Percentiles rank a stretch among this genome's conserved stretches.
phyloP scores from a whole-genome alignment of 164 flowering plant genomes.

The Annona cherimola region DNA sequence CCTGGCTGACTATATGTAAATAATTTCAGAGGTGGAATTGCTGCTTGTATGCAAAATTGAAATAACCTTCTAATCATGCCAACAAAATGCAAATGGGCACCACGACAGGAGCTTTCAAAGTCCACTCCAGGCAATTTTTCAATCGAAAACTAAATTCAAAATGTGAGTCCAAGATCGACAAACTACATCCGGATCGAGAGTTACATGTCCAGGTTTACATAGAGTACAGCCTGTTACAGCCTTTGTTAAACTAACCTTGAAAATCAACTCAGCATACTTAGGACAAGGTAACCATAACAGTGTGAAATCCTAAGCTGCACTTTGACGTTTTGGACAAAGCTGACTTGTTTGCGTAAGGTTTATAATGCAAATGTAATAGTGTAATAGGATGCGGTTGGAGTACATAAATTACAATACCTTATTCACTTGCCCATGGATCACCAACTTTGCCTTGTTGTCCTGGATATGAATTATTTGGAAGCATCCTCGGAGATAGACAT shows the following conservation, averaged over 20 bases:
- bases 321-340: background rate
- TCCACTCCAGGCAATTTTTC: background rate
- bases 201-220: background rate
- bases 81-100: background rate
- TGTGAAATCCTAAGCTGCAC: background rate
- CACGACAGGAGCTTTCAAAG: background rate
- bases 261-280: background rate
- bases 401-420: slow-evolving; percentile 43
- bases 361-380: too few relatives aligned
- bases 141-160: background rate
- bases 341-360: too few relatives aligned
- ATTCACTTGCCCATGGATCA: slow-evolving; percentile 83
- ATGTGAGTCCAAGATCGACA: background rate
- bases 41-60: background rate
- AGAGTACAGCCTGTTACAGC: background rate
- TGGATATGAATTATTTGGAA: slow-evolving; percentile 7
- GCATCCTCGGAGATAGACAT: too few relatives aligned
- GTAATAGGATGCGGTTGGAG: too few relatives aligned
- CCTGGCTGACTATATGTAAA: background rate
- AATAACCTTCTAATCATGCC: background rate
- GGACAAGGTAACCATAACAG: background rate
- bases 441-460: slow-evolving; percentile 91
- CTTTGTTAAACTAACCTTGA: too few relatives aligned
- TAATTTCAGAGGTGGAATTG: too few relatives aligned
- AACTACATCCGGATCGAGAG: background rate